Evolutionary conservation across 495 filamentous ascomycete species (phyloP), one percentile per base, ranked within the genome.

Genomic region (Aspergillus incahuasiensis): DNA sequence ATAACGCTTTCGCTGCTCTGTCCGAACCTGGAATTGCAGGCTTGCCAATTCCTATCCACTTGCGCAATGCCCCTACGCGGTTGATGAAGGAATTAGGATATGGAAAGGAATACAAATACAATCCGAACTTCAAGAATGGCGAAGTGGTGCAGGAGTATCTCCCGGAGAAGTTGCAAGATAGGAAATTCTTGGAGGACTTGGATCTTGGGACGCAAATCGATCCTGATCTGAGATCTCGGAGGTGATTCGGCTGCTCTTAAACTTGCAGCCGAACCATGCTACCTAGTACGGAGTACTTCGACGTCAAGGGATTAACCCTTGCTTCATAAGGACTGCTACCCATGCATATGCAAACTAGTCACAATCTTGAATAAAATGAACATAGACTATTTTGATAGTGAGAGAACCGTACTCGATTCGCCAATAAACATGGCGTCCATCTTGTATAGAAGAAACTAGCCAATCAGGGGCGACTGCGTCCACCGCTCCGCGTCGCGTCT

Each of bases 101-200:
- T 60, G 94, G 94, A 9, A 85, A 79, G 48, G 90, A 89, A 67
- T 98, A 98, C 67, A 98, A 98, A 65, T 98, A 98, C 69, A 95
- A 95, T 63, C 94, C 94, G 0, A 86, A 91, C 61, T 98, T 89
- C 64, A 70, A 77, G 60, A 84, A 91, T 57, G 94, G 94, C n/a
- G 82, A 75, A 63, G 91, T 97, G 16, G 79, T 76, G 61, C 94
- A 98, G 71, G 88, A 94, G 44, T 98, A 98, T 73, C 68, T 98
- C 15, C 94, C 94, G 0, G 85, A 87, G 51, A 76, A 79, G 55
- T 66, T 98, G 22, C 68, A 68, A 32, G 88, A 82, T 5, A 77
- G 86, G 35, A 75, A 60, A 42, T 97, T 98, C 65, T 68, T 98
- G 43, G 92, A 95, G 63, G 86, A 92, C 19, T 68, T 75, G 49